phyloP scores from a whole-genome alignment of 2,329 filamentous ascomycete species.

The Coniella vitis region DNA sequence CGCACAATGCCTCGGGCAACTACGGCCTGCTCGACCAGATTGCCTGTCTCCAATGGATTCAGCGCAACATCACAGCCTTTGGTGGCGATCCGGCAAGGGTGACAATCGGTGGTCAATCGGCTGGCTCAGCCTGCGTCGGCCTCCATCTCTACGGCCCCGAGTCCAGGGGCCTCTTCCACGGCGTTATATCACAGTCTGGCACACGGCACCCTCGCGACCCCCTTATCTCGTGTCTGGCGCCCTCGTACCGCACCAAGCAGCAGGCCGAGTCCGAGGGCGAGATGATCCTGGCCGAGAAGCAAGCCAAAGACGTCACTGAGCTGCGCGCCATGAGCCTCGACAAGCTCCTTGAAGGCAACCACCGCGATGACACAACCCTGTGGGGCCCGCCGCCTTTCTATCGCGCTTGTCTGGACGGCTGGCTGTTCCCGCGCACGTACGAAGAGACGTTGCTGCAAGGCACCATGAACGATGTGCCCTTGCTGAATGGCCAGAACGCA shows the following conservation, averaged over 20 bases:
- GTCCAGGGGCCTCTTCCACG: slow-evolving; percentile 1
- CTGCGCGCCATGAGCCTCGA: slow-evolving; percentile 17
- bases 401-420: slow-evolving; percentile 5
- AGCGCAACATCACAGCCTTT: neutral
- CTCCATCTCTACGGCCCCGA: slow-evolving; percentile 3
- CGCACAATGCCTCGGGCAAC: slow-evolving; percentile 3
- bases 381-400: neutral
- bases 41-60: neutral
- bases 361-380: slow-evolving; percentile 2
- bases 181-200: neutral
- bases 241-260: slow-evolving; percentile 20
- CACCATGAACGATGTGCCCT: slow-evolving; percentile 2
- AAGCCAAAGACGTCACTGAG: slow-evolving; percentile 19
- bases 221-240: slow-evolving; percentile 22
- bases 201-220: slow-evolving; percentile 13
- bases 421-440: slow-evolving; percentile 5
- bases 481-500: slow-evolving; percentile 2
- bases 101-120: neutral
- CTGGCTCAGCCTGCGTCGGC: neutral
- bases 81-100: slow-evolving; percentile 2
- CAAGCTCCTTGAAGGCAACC: slow-evolving; percentile 1
- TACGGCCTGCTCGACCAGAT: slow-evolving; percentile 4
- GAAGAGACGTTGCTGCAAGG: neutral
- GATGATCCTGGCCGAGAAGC: slow-evolving; percentile 16
- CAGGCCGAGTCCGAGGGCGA: slow-evolving; percentile 18